A percentile compares a stretch with the other conserved stretches of the same genome.
Evolutionary conservation across 768 basidiomycete species (phyloP).

Genomic region (Rhizopogon rudus): DNA sequence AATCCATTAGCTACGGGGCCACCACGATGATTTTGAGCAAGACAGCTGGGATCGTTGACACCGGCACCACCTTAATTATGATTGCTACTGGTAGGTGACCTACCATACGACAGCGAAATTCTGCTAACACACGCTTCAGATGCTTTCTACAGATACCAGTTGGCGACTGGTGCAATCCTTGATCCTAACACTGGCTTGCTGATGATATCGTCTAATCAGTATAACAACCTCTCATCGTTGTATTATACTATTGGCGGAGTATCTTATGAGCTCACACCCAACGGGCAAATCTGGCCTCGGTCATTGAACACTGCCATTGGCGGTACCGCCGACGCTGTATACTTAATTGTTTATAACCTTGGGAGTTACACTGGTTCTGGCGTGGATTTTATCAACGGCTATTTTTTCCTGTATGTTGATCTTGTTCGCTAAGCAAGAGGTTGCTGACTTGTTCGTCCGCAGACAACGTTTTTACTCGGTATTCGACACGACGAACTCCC

Average conservation of each 20-base stretch:
- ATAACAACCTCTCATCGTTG: neutral
- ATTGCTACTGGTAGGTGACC: conserved; percentile 4
- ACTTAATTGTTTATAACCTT: conserved; percentile 23
- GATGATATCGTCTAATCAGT: conserved; percentile 2
- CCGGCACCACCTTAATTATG: conserved; percentile 29
- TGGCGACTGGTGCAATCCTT: conserved; percentile 18
- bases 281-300: conserved; percentile 31
- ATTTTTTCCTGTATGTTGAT: conserved; percentile 10
- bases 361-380: conserved; percentile 9
- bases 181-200: conserved; percentile 10
- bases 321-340: conserved; percentile 17
- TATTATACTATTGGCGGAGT: conserved; percentile 7
- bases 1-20: conserved; percentile 23
- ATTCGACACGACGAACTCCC: conserved; percentile 26
- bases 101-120: neutral
- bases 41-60: conserved; percentile 31
- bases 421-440: neutral
- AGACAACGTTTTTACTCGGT: conserved; percentile 31
- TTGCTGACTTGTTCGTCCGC: neutral
- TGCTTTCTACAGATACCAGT: conserved; percentile 16
- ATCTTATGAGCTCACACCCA: conserved; percentile 16
- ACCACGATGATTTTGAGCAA: conserved; percentile 13
- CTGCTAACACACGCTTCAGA: conserved; percentile 6
- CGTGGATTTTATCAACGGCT: conserved; percentile 18
- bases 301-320: conserved; percentile 24